Percentiles rank a stretch among this genome's conserved stretches.
Conservation (phyloP, 768 basidiomycete species). For the Russula brevipes region DNA sequence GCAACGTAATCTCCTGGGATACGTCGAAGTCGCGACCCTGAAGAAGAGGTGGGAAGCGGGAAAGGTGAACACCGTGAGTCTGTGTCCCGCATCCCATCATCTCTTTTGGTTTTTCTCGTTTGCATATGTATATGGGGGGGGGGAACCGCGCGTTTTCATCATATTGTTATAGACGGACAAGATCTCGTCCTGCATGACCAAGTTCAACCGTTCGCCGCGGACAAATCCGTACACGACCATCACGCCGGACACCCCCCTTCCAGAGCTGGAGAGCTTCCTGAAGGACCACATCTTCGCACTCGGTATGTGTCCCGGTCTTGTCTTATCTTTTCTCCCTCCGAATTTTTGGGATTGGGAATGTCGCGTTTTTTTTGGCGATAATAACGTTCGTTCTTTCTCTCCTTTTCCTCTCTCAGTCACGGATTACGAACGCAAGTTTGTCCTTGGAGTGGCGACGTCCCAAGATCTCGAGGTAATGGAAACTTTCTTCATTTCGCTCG, state of each 20-base stretch:
- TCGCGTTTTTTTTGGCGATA: not conserved
- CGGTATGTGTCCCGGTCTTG: constrained; percentile 38
- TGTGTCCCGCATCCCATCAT: too few species aligned
- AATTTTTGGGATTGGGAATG: too few species aligned
- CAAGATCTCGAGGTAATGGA: constrained; percentile 58
- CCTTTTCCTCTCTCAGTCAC: constrained; percentile 52
- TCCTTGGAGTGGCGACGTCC: constrained; percentile 70
- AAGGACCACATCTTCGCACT: constrained; percentile 68
- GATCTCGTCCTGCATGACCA: constrained; percentile 64
- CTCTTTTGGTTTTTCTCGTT: too few species aligned
- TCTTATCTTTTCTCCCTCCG: too few species aligned
- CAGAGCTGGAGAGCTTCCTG: constrained; percentile 79
- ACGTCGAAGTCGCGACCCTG: constrained; percentile 69
- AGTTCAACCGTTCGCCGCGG: constrained; percentile 56
- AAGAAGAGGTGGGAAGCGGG: constrained; percentile 78
- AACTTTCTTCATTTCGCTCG: not conserved
- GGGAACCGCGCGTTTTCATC: too few species aligned
- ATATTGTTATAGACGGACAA: constrained; percentile 52
- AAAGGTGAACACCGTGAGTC: constrained; percentile 62
- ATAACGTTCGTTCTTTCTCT: constrained; percentile 1
- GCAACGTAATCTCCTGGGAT: constrained; percentile 72
- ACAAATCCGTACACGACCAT: constrained; percentile 71
- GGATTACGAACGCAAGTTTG: constrained; percentile 75
- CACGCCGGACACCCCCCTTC: constrained; percentile 72
- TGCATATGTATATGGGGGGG: too few species aligned